phyloP scores from a whole-genome alignment of 2,329 filamentous ascomycete genomes.

The Neonectria hederae region DNA sequence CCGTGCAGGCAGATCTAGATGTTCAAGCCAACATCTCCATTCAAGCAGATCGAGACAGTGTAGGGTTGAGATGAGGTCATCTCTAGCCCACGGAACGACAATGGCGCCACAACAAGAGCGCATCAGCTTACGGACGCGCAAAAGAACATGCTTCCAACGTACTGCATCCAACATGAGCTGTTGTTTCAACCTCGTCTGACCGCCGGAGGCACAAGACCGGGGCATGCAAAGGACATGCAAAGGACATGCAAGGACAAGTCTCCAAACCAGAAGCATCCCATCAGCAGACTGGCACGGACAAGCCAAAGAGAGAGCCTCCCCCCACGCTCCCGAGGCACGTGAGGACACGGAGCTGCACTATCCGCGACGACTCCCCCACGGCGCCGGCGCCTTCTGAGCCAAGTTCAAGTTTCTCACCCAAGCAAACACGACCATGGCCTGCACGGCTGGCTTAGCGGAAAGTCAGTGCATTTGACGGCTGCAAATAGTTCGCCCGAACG shows the following conservation, averaged over 20 bases:
- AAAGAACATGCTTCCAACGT: neutral
- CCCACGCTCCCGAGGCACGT: conserved; percentile 37
- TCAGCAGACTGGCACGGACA: conserved; percentile 4
- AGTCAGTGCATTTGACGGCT: conserved; percentile 5
- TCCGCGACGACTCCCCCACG: conserved; percentile 3
- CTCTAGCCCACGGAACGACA: conserved; percentile 2
- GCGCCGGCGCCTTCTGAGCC: conserved; percentile 4
- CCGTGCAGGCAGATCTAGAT: neutral
- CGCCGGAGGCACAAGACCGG: conserved; percentile 3
- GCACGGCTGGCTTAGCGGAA: conserved; percentile 3
- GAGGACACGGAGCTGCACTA: conserved; percentile 36
- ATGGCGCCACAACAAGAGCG: neutral
- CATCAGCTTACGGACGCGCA: neutral
- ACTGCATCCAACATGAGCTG: neutral
- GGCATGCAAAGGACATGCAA: neutral
- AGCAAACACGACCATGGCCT: neutral
- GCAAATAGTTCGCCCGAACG: neutral
- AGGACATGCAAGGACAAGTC: neutral
- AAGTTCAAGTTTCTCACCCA: too few relatives aligned
- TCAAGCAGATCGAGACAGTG: conserved; percentile 1
- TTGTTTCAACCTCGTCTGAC: conserved; percentile 13
- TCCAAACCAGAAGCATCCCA: conserved; percentile 2
- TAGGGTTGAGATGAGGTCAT: neutral
- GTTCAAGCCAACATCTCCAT: neutral
- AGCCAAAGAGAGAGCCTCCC: neutral